Conservation (phyloP, 129 eudicot genomes). For the Rutidosis leptorrhynchoides region DNA sequence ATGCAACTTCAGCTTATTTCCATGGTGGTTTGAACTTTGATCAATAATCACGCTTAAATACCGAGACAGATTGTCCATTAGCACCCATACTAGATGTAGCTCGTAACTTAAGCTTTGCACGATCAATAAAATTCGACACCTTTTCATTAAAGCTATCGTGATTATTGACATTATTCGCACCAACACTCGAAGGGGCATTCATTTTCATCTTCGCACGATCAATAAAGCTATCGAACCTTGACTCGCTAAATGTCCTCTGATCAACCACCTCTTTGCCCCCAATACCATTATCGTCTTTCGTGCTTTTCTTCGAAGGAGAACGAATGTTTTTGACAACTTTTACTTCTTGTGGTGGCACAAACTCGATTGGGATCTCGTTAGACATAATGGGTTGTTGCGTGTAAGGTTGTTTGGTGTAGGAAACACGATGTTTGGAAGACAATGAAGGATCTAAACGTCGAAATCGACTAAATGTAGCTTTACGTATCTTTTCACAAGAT, state of each 20-base stretch:
- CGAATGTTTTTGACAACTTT: conserved; percentile 22
- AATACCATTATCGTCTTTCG: neutral
- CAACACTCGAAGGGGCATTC: conserved; percentile 38
- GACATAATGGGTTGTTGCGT: conserved; percentile 20
- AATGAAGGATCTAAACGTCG: conserved; percentile 15
- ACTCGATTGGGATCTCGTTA: conserved; percentile 34
- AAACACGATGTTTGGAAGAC: conserved; percentile 22
- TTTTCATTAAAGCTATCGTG: conserved; percentile 64
- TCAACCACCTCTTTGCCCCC: conserved; percentile 20
- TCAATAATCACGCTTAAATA: conserved; percentile 18
- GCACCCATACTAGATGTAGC: conserved; percentile 37
- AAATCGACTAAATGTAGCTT: conserved; percentile 30
- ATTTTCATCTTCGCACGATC: conserved; percentile 42
- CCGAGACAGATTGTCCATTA: conserved; percentile 12
- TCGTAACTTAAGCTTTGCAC: conserved; percentile 47
- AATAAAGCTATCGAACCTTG: conserved; percentile 39
- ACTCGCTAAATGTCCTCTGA: conserved; percentile 27
- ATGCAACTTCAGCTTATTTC: conserved; percentile 17
- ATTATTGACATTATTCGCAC: conserved; percentile 12
- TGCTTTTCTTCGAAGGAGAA: conserved; percentile 6
- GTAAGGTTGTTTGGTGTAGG: conserved; percentile 23
- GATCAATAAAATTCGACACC: conserved; percentile 45
- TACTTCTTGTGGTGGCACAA: conserved; percentile 17
- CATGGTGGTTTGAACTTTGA: neutral
- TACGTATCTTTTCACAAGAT: conserved; percentile 36